Conservation (phyloP, 441 rosid genomes). For the Melastoma candidum region DNA sequence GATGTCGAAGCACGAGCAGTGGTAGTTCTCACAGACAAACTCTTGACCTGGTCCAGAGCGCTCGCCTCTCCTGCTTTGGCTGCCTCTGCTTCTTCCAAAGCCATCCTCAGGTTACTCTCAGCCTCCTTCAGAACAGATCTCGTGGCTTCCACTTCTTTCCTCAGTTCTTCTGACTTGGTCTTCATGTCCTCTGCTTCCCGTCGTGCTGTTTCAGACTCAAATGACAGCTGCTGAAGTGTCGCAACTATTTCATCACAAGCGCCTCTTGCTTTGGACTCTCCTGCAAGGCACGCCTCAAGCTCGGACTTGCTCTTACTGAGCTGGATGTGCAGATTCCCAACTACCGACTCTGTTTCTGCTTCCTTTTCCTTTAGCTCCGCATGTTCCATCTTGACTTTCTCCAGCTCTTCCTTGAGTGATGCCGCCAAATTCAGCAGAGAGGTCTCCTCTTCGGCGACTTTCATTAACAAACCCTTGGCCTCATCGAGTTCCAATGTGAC, state of each 20-base stretch:
- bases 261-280: conserved; percentile 56
- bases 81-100: conserved; percentile 78
- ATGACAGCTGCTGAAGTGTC: conserved; percentile 56
- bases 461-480: conserved; percentile 65
- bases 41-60: conserved; percentile 62
- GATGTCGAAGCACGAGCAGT: conserved; percentile 74
- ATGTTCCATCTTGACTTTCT: conserved; percentile 64
- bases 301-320: conserved; percentile 65
- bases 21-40: conserved; percentile 54
- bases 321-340: conserved; percentile 69
- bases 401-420: conserved; percentile 59
- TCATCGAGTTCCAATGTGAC: conserved; percentile 68
- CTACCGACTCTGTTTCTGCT: conserved; percentile 63
- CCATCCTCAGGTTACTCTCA: conserved; percentile 53
- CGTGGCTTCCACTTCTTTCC: conserved; percentile 54
- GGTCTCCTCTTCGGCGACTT: conserved; percentile 66
- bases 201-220: conserved; percentile 54
- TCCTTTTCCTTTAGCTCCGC: conserved; percentile 69
- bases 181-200: conserved; percentile 68
- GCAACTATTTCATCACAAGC: conserved; percentile 73
- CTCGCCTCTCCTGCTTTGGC: conserved; percentile 58
- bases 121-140: conserved; percentile 55
- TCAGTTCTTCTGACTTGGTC: conserved; percentile 52
- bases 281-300: conserved; percentile 53
- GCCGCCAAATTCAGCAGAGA: conserved; percentile 50